Percentiles rank a stretch among this genome's conserved stretches.
Conservation (phyloP, 306 rosid genomes). For the Hippophae tibetana region DNA sequence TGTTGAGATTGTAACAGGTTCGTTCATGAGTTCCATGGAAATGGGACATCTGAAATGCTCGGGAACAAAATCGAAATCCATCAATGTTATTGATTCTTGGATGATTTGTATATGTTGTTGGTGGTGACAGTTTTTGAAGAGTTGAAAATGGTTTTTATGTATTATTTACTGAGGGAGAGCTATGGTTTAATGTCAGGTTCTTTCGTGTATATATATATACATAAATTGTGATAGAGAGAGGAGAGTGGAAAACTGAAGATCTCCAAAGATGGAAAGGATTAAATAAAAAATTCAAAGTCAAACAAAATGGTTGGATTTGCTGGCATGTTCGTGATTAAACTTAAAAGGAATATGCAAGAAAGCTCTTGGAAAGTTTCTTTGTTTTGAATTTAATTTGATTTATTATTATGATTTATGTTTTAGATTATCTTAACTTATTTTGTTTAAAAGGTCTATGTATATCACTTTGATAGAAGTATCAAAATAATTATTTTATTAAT, state of each 20-base stretch:
- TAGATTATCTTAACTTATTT: background rate
- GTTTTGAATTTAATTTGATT: background rate
- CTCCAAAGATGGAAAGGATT: background rate
- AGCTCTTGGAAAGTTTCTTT: constrained; percentile 16
- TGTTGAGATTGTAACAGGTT: constrained; percentile 40
- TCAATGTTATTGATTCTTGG: background rate
- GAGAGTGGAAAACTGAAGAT: constrained; percentile 3
- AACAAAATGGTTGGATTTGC: constrained; percentile 13
- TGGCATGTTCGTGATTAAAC: constrained; percentile 11
- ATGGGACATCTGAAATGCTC: constrained; percentile 43
- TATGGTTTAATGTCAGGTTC: too few species aligned
- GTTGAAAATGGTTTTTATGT: too few species aligned
- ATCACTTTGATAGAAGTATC: too few species aligned
- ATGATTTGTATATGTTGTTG: background rate
- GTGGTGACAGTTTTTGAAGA: background rate
- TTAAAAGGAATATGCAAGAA: constrained; percentile 12
- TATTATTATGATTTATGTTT: background rate
- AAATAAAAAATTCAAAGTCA: constrained; percentile 31
- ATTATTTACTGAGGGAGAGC: too few species aligned
- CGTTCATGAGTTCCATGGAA: constrained; percentile 43
- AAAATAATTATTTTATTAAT: too few species aligned
- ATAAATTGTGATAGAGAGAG: background rate
- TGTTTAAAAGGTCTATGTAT: too few species aligned
- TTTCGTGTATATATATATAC: too few species aligned
- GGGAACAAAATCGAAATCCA: constrained; percentile 21